Percentiles rank a stretch among this genome's conserved stretches.
These are phyloP conservation scores for Dalbergia cochinchinensis DNA, from an alignment of 306 rosid species.

Conservation along the genomic window DNA sequence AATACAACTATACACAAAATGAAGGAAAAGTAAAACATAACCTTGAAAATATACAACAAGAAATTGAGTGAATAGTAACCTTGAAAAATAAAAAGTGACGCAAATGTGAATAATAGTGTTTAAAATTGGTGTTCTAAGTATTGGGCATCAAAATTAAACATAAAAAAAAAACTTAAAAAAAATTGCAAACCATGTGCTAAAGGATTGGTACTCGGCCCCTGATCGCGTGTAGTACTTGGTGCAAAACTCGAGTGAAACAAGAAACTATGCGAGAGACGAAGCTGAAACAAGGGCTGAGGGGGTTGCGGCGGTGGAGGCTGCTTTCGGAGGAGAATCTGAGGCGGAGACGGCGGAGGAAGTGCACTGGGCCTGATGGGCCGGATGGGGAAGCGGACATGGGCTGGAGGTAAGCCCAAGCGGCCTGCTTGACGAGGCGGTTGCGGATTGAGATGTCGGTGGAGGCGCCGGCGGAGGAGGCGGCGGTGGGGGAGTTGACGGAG, in stretches of 20 bases:
- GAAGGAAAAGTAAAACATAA: too few species aligned
- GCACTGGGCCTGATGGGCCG: constrained; percentile 25
- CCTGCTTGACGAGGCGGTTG: constrained; percentile 85
- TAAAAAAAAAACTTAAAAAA: neutral
- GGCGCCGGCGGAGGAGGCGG: neutral
- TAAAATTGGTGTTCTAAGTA: too few species aligned
- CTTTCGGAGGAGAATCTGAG: constrained; percentile 5
- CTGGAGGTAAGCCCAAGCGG: constrained; percentile 97
- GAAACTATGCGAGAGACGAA: constrained; percentile 25
- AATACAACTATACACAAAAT: too few species aligned
- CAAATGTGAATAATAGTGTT: too few species aligned
- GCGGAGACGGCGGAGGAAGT: constrained; percentile 41
- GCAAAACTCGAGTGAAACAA: neutral
- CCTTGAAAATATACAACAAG: too few species aligned
- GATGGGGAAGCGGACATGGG: constrained; percentile 73
- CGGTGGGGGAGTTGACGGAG: constrained; percentile 36
- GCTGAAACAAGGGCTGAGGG: constrained; percentile 13
- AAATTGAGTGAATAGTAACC: too few species aligned
- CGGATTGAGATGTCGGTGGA: constrained; percentile 54
- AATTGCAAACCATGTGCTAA: neutral
- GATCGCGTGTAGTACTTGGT: constrained; percentile 26
- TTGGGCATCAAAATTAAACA: too few species aligned
- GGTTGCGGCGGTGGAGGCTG: constrained; percentile 30
- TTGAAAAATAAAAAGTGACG: too few species aligned
- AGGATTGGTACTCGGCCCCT: constrained; percentile 8